Evolutionary conservation across 1,284 basidiomycete genomes (phyloP).

Genomic region (Leccinum griseonigrum): DNA sequence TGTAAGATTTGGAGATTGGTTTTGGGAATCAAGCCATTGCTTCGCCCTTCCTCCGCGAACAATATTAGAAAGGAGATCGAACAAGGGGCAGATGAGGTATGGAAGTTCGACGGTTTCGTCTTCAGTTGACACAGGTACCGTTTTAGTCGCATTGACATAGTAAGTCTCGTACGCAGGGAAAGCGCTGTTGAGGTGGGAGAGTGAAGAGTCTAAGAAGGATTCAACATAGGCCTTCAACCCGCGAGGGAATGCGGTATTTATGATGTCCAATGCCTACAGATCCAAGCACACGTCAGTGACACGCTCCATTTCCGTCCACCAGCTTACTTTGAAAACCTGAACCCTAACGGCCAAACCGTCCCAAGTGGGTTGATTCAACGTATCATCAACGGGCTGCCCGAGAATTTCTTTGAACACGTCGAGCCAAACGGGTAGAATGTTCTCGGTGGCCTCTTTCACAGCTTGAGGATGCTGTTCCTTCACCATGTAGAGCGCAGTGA

Average conservation of each 20-base stretch:
- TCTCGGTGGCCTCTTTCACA: slow-evolving; percentile 78
- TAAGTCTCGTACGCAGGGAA: slow-evolving; percentile 66
- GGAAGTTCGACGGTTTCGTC: slow-evolving; percentile 76
- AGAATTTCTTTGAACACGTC: slow-evolving; percentile 81
- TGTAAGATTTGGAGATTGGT: slow-evolving; percentile 43
- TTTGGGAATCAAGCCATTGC: slow-evolving; percentile 51
- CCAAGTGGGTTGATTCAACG: slow-evolving; percentile 62
- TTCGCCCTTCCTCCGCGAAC: slow-evolving; percentile 61
- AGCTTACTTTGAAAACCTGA: slow-evolving; percentile 74
- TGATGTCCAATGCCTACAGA: slow-evolving; percentile 66
- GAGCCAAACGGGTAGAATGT: slow-evolving; percentile 87
- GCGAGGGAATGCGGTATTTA: slow-evolving; percentile 76
- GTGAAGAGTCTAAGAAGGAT: slow-evolving; percentile 58
- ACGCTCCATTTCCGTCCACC: background rate
- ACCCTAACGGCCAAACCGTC: slow-evolving; percentile 74
- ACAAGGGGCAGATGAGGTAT: slow-evolving; percentile 72
- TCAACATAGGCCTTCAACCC: slow-evolving; percentile 59
- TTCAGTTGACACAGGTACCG: slow-evolving; percentile 64
- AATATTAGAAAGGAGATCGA: slow-evolving; percentile 76
- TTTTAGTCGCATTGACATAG: slow-evolving; percentile 61
- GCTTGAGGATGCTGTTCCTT: slow-evolving; percentile 88
- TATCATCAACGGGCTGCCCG: slow-evolving; percentile 60
- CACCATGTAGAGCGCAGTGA: slow-evolving; percentile 90
- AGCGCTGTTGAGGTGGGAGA: slow-evolving; percentile 65
- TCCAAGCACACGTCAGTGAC: background rate